phyloP scores from a whole-genome alignment of 2,329 filamentous ascomycete genomes.

The Fusarium albidum region DNA sequence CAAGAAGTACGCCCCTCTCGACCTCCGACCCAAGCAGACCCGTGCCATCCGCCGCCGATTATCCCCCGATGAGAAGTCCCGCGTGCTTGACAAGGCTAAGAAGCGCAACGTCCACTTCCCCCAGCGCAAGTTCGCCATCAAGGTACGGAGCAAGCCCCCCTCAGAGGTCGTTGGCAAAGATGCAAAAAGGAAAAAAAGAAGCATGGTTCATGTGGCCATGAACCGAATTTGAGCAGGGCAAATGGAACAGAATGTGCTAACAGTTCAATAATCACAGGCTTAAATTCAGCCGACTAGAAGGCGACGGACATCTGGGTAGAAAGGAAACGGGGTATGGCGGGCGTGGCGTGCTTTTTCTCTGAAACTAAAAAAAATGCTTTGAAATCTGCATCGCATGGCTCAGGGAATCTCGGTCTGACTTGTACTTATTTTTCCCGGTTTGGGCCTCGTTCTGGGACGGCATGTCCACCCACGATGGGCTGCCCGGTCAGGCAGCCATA shows the following conservation, averaged over 20 bases:
- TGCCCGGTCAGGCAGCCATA: conserved; percentile 44
- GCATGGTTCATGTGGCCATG: too few relatives aligned
- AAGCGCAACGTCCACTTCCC: conserved; percentile 98
- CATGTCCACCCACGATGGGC: conserved; percentile 44
- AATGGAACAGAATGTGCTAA: conserved; percentile 26
- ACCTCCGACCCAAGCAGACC: conserved; percentile 98
- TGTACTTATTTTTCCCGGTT: conserved; percentile 50
- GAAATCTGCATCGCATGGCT: conserved; percentile 51
- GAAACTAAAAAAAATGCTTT: conserved; percentile 43
- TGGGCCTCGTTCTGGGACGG: conserved; percentile 48
- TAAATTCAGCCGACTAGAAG: conserved; percentile 40
- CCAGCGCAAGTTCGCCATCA: conserved; percentile 98
- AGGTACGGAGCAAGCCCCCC: conserved; percentile 72
- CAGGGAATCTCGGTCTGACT: conserved; percentile 49
- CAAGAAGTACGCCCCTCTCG: conserved; percentile 99
- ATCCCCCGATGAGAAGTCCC: conserved; percentile 87
- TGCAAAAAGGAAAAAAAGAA: too few relatives aligned
- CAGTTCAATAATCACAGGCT: conserved; percentile 34
- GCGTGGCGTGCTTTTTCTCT: conserved; percentile 50
- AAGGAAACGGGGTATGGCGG: conserved; percentile 46
- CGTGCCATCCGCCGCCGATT: conserved; percentile 96
- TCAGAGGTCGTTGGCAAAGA: neutral
- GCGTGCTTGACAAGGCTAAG: conserved; percentile 91
- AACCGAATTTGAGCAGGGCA: neutral
- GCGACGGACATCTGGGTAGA: conserved; percentile 46